These are phyloP conservation scores for Psilocybe cyanescens DNA, from an alignment of 768 basidiomycete genomes.

Conservation along the genomic window DNA sequence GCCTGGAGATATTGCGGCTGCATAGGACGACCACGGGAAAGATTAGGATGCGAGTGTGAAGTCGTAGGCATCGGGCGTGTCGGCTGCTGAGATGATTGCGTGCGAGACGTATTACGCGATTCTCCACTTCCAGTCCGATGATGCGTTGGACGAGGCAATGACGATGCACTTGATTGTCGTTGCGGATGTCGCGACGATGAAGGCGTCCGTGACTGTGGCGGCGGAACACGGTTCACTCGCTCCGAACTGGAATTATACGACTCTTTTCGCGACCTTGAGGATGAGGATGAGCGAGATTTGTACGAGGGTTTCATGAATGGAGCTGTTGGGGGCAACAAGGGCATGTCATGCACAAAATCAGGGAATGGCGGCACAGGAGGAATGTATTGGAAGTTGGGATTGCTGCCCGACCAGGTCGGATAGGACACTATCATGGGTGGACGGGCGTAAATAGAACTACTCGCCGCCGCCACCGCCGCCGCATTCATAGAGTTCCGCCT, in stretches of 20 bases:
- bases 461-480: constrained; percentile 21
- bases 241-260: constrained; percentile 38
- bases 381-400: constrained; percentile 36
- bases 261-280: constrained; percentile 37
- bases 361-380: constrained; percentile 46
- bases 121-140: constrained; percentile 27
- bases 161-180: constrained; percentile 13
- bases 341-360: constrained; percentile 60
- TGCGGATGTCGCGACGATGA: constrained; percentile 20
- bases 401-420: constrained; percentile 44
- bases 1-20: constrained; percentile 30
- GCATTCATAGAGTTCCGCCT: constrained; percentile 41
- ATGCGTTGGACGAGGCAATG: constrained; percentile 19
- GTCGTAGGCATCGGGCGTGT: constrained; percentile 22
- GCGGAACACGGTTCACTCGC: constrained; percentile 23
- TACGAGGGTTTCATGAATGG: constrained; percentile 77
- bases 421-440: constrained; percentile 33
- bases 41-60: constrained; percentile 29
- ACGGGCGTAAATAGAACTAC: constrained; percentile 25
- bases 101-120: constrained; percentile 19
- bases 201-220: constrained; percentile 18
- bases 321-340: constrained; percentile 71
- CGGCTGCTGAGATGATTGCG: constrained; percentile 7
- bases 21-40: constrained; percentile 30
- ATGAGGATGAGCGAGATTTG: constrained; percentile 38